phyloP scores from a whole-genome alignment of 2,329 filamentous ascomycete species.

The Didymella lethalis region DNA sequence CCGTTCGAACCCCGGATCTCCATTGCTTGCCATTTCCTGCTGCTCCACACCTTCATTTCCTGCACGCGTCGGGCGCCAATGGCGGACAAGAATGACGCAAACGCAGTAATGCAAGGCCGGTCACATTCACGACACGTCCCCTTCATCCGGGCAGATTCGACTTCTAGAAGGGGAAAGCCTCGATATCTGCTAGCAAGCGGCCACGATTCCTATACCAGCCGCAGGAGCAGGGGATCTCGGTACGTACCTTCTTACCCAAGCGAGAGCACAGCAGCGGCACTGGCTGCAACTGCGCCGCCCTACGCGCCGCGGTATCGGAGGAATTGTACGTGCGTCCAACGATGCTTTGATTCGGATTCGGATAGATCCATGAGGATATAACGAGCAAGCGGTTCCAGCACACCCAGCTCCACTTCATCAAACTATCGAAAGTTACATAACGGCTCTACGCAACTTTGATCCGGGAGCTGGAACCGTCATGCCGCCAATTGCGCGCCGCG shows the following conservation, averaged over 20 bases:
- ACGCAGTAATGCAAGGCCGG: constrained; percentile 12
- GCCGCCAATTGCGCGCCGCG: constrained; percentile 16
- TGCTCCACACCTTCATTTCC: constrained; percentile 28
- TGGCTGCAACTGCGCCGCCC: constrained; percentile 12
- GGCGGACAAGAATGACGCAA: constrained; percentile 13
- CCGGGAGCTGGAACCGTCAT: constrained; percentile 14
- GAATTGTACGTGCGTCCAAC: background rate
- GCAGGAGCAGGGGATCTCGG: constrained; percentile 21
- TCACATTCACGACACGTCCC: constrained; percentile 29
- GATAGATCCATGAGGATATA: constrained; percentile 10
- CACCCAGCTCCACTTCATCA: constrained; percentile 17
- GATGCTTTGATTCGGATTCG: constrained; percentile 1
- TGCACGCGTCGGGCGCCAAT: constrained; percentile 25
- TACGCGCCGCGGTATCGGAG: constrained; percentile 20
- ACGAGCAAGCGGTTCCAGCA: constrained; percentile 16
- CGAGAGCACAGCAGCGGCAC: constrained; percentile 12
- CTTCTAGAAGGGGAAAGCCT: constrained; percentile 4
- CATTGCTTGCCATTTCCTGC: constrained; percentile 28
- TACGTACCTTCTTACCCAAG: constrained; percentile 22
- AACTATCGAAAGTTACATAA: constrained; percentile 21
- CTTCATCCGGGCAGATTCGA: constrained; percentile 28
- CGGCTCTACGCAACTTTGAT: constrained; percentile 14
- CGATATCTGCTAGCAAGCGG: constrained; percentile 10
- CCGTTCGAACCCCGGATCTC: constrained; percentile 28
- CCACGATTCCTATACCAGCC: constrained; percentile 17